Evolutionary conservation across 805 yeast species (phyloP), one percentile per base, ranked within the genome.

Genomic region (Monosporozyma solicola): DNA sequence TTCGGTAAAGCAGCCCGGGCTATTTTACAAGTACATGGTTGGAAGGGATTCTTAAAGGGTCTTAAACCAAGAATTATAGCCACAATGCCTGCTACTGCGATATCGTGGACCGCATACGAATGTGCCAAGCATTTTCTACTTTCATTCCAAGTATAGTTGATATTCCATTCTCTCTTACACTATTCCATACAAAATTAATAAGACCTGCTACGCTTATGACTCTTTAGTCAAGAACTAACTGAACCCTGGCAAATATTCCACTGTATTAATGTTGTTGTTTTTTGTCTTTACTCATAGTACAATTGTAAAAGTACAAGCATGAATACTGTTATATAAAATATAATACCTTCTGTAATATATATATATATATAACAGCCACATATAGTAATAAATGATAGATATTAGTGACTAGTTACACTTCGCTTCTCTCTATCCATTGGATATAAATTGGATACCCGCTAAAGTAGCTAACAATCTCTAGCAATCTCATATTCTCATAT

Each of bases 91-190:
- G 84, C 95, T 47, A 92, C 99, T 4, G 98, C 98, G 20, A 91
- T 94, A 56, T 84, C 96, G 58, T 94, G 99, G 99, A 92, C 98
- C 1, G 89, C 96, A 27, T 94, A 94, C 70, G 99, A 94, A 69
- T 88, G 92, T 94, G 98, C 97, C 47, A 94, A 94, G 55, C 75
- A 73, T 57, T 71, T 72, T 59, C 56, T 73, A 13, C 41, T 53
- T 22, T 50, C 52, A 15, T 27, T 39, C 43, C 11, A 39, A 16
- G 43, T 39, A 39, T 39, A 35, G 16, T 35, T 32, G 37, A 22
- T 41, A 41, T 13, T 41, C 20, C 20, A 20, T 20, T 20, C 20
- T 27, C 7, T 27, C 29, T 27, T 27, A 27, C 29, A 27, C 29
- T 7, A 27, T 27, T 20, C 20, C 20, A 20, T 20, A 20, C 20